Percentiles rank a stretch among this genome's conserved stretches.
Conservation (phyloP, 116 monocot genomes). For the Posidonia oceanica region DNA sequence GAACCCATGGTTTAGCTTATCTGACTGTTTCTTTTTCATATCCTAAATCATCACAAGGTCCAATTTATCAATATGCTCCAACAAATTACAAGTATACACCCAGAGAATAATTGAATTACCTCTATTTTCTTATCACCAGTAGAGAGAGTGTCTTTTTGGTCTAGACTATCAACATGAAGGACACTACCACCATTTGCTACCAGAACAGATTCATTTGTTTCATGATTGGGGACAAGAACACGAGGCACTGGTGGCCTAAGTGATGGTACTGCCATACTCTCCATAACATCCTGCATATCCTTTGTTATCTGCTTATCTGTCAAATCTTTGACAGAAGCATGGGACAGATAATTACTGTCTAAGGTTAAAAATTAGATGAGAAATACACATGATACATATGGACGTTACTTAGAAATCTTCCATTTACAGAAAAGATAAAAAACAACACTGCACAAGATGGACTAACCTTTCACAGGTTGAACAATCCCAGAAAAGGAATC, state of each 20-base stretch:
- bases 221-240: constrained; percentile 6
- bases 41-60: constrained; percentile 1
- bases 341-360: background rate
- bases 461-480: constrained; percentile 14
- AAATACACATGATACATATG: background rate
- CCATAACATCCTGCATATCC: background rate
- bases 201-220: constrained; percentile 10
- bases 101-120: constrained; percentile 23
- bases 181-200: background rate
- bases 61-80: too few relatives aligned
- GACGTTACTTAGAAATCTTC: background rate
- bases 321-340: background rate
- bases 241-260: background rate
- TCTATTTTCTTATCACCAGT: constrained; percentile 24
- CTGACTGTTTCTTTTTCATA: constrained; percentile 23
- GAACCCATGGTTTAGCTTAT: constrained; percentile 45
- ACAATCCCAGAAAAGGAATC: constrained; percentile 6
- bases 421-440: background rate
- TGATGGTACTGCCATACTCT: background rate
- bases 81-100: background rate
- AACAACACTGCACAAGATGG: background rate
- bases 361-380: background rate
- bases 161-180: constrained; percentile 3
- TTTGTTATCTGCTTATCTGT: background rate
- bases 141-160: background rate